phyloP scores from a whole-genome alignment of 2,329 filamentous ascomycete species.

The Clathrospora elynae region DNA sequence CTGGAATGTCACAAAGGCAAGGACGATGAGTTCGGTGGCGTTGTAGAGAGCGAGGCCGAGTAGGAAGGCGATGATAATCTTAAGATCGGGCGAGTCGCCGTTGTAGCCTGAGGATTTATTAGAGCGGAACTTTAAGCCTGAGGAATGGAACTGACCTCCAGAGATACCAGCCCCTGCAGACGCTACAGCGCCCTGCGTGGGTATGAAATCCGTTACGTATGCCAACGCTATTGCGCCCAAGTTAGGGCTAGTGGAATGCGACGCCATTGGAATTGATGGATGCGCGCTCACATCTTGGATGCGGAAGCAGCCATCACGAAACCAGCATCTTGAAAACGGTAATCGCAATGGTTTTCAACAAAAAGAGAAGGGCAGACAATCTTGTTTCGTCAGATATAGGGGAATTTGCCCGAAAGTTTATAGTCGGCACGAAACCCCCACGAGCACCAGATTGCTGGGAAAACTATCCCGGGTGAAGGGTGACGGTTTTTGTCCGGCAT shows the following conservation, averaged over 20 bases:
- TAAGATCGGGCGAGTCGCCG: constrained; percentile 36
- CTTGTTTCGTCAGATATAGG: too few species aligned
- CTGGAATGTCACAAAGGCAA: constrained; percentile 56
- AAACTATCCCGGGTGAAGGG: too few species aligned
- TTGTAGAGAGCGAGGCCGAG: constrained; percentile 48
- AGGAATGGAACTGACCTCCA: constrained; percentile 26
- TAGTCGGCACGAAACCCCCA: too few species aligned
- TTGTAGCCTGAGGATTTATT: constrained; percentile 45
- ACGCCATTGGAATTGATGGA: constrained; percentile 21
- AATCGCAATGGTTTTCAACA: too few species aligned
- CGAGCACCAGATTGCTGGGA: too few species aligned
- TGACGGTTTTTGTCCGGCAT: too few species aligned
- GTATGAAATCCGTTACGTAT: constrained; percentile 20
- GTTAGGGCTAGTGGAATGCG: constrained; percentile 15
- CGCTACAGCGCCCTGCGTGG: constrained; percentile 34
- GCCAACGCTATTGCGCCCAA: constrained; percentile 19
- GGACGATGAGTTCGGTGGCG: constrained; percentile 53
- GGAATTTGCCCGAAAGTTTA: too few species aligned
- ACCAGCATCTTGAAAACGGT: too few species aligned
- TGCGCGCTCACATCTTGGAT: constrained; percentile 4
- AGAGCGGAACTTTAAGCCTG: neutral
- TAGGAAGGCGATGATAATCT: constrained; percentile 46
- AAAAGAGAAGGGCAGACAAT: too few species aligned
- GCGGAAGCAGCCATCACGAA: too few species aligned
- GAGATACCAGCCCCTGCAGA: constrained; percentile 42